Conservation (phyloP, 306 rosid genomes). For the Crotalaria pallida region DNA sequence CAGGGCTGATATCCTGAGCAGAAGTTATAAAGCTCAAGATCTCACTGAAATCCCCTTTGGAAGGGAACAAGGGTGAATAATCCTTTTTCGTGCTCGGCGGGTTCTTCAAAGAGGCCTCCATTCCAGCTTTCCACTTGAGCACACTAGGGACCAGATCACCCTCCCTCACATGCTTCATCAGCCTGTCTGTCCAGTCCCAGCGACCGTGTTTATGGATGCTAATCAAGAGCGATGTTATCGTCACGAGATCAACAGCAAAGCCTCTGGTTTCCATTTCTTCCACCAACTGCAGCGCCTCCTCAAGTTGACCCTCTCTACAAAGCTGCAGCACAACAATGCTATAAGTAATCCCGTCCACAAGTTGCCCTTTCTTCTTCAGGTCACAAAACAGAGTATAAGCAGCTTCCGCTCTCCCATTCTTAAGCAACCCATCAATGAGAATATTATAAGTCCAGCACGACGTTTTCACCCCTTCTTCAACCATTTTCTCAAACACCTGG, state of each 20-base stretch:
- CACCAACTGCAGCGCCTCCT: constrained; percentile 63
- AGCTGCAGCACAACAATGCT: constrained; percentile 74
- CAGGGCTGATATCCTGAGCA: constrained; percentile 21
- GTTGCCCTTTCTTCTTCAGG: constrained; percentile 80
- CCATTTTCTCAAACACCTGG: constrained; percentile 83
- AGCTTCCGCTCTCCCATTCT: constrained; percentile 83
- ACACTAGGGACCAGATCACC: constrained; percentile 60
- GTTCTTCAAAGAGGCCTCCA: constrained; percentile 69
- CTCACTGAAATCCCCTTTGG: constrained; percentile 57
- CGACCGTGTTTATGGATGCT: constrained; percentile 57
- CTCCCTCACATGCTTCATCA: constrained; percentile 78
- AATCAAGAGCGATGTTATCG: constrained; percentile 65
- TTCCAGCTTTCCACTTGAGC: constrained; percentile 68
- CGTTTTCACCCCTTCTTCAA: constrained; percentile 64
- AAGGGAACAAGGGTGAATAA: constrained; percentile 51
- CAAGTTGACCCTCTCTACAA: constrained; percentile 69
- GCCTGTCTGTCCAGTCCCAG: constrained; percentile 83
- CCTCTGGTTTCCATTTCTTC: constrained; percentile 95
- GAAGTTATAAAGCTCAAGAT: constrained; percentile 39
- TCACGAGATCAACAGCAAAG: constrained; percentile 70
- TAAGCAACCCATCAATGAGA: constrained; percentile 69
- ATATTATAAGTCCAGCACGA: constrained; percentile 72
- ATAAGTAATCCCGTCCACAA: constrained; percentile 73
- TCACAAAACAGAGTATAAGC: constrained; percentile 72
- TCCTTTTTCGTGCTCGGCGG: constrained; percentile 55